These are phyloP conservation scores for Triticum monococcum DNA, from an alignment of 176 grass and related monocot genomes.

Conservation along the genomic window DNA sequence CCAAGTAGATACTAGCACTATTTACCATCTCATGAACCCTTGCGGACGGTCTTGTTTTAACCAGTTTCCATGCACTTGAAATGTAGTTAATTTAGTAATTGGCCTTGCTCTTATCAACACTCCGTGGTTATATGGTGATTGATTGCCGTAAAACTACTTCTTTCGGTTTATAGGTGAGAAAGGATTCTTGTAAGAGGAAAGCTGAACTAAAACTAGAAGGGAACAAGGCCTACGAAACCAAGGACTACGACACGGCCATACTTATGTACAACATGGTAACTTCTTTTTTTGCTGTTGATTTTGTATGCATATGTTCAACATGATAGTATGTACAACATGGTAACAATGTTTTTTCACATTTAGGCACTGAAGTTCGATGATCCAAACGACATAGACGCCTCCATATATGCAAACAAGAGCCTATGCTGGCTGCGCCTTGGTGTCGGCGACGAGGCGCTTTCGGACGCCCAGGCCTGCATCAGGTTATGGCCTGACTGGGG, in stretches of 20 bases:
- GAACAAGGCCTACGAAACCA: background rate
- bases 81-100: background rate
- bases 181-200: background rate
- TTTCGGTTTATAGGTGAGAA: background rate
- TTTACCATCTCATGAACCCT: background rate
- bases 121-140: background rate
- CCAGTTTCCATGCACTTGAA: background rate
- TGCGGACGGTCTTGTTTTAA: background rate
- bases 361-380: constrained; percentile 3
- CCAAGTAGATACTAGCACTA: background rate
- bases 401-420: background rate
- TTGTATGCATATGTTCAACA: background rate
- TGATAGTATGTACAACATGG: no score
- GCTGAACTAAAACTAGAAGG: constrained; percentile 11
- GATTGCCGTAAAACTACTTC: background rate
- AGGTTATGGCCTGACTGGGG: constrained; percentile 7
- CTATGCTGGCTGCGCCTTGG: constrained; percentile 12
- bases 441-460: background rate
- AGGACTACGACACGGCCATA: constrained; percentile 18
- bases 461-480: constrained; percentile 12
- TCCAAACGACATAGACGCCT: background rate
- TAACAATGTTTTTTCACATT: background rate
- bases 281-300: background rate
- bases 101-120: background rate
- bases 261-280: constrained; percentile 28